A percentile compares a stretch with the other conserved stretches of the same genome.
These are phyloP conservation scores for Syzygium syzygioides DNA, from an alignment of 441 rosid genomes.

Conservation along the genomic window DNA sequence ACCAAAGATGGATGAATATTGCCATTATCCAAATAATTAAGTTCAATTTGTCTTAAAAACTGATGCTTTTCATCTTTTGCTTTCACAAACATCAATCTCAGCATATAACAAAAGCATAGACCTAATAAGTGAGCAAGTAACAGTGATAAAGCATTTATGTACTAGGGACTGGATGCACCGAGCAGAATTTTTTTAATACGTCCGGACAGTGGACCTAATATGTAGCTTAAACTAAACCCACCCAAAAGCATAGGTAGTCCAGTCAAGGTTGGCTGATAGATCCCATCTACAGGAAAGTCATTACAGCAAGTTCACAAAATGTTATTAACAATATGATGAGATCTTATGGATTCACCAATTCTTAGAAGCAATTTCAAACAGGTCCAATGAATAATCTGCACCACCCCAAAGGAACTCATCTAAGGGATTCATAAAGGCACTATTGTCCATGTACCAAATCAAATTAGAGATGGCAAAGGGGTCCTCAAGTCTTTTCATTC, in stretches of 20 bases:
- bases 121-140: background rate
- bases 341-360: background rate
- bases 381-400: background rate
- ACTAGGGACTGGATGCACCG: background rate
- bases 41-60: background rate
- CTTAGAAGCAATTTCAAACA: background rate
- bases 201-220: background rate
- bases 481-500: background rate
- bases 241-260: background rate
- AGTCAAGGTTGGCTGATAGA: background rate
- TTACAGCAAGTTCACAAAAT: background rate
- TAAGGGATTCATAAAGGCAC: background rate
- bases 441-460: background rate
- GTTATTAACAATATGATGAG: background rate
- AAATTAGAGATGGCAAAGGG: background rate
- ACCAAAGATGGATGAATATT: background rate
- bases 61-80: background rate
- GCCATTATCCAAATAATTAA: background rate
- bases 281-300: background rate
- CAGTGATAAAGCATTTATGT: background rate
- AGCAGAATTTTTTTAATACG: background rate
- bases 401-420: background rate
- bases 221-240: background rate
- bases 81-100: background rate
- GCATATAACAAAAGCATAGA: background rate